Evolutionary conservation across 768 basidiomycete genomes (phyloP).

Genomic region (Tremella fuciformis): DNA sequence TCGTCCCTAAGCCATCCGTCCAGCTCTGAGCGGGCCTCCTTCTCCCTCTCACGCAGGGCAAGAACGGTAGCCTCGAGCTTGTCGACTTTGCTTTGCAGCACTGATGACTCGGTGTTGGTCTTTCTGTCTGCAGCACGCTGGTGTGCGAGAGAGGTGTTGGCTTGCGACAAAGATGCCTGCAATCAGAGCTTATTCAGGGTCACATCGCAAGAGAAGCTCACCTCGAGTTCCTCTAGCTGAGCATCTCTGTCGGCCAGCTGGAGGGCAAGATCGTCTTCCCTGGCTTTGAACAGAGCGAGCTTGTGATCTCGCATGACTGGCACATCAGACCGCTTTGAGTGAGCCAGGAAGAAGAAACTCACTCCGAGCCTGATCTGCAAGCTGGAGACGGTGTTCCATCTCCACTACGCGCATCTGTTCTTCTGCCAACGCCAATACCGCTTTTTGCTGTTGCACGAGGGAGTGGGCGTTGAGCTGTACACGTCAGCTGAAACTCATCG

Average conservation of each 20-base stretch:
- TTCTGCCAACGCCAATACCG: conserved; percentile 33
- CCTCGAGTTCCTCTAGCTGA: conserved; percentile 29
- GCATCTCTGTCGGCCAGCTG: conserved; percentile 34
- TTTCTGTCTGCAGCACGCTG: conserved; percentile 15
- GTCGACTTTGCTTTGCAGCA: conserved; percentile 25
- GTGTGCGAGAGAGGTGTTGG: conserved; percentile 29
- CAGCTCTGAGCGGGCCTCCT: conserved; percentile 28
- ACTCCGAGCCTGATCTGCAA: conserved; percentile 36
- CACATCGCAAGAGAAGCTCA: conserved; percentile 12
- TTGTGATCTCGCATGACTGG: conserved; percentile 47
- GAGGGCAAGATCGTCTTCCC: conserved; percentile 32
- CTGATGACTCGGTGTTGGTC: conserved; percentile 18
- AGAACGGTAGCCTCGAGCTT: conserved; percentile 27
- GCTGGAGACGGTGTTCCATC: conserved; percentile 37
- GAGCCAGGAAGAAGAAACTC: conserved; percentile 8
- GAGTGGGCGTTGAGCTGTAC: conserved; percentile 36
- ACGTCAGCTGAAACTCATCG: neutral
- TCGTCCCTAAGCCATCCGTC: conserved; percentile 25
- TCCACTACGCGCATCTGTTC: conserved; percentile 43
- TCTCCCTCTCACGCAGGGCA: conserved; percentile 29
- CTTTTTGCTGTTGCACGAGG: conserved; percentile 37
- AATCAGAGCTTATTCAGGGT: neutral
- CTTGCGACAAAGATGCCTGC: conserved; percentile 21
- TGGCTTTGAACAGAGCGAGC: conserved; percentile 38
- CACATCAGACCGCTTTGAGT: neutral